Evolutionary conservation across 2,329 filamentous ascomycete genomes (phyloP).

Genomic region (Cordyceps cateniannulata): DNA sequence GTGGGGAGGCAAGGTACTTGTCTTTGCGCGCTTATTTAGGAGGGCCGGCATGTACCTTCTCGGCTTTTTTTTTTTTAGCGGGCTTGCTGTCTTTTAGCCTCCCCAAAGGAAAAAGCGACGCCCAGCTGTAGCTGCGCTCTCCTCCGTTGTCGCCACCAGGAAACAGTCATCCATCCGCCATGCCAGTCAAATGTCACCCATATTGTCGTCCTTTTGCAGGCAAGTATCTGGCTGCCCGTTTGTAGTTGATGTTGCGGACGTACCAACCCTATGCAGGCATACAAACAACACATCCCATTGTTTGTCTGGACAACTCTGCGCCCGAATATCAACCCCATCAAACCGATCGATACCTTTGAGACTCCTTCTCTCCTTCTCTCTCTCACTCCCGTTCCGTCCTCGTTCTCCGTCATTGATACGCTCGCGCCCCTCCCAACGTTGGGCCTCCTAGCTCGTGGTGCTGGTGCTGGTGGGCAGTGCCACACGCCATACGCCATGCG

Average conservation of each 20-base stretch:
- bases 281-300: background rate
- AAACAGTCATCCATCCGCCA: conserved; percentile 3
- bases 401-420: conserved; percentile 1
- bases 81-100: background rate
- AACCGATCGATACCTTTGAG: background rate
- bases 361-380: background rate
- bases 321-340: background rate
- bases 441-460: background rate
- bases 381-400: background rate
- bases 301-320: background rate
- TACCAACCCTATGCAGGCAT: background rate
- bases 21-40: background rate
- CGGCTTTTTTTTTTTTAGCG: background rate
- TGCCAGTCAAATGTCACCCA: background rate
- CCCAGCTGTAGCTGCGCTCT: background rate
- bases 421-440: conserved; percentile 2
- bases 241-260: no score
- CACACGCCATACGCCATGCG: conserved; percentile 11
- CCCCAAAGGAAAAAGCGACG: no score
- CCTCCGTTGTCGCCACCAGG: conserved; percentile 7
- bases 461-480: background rate
- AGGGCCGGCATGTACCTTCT: background rate
- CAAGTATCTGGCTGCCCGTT: no score
- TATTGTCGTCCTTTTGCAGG: background rate
- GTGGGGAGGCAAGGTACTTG: background rate